Evolutionary conservation across 257 asterid species (phyloP), one percentile per base, ranked within the genome.

Genomic region (Nicotiana benthamiana): DNA sequence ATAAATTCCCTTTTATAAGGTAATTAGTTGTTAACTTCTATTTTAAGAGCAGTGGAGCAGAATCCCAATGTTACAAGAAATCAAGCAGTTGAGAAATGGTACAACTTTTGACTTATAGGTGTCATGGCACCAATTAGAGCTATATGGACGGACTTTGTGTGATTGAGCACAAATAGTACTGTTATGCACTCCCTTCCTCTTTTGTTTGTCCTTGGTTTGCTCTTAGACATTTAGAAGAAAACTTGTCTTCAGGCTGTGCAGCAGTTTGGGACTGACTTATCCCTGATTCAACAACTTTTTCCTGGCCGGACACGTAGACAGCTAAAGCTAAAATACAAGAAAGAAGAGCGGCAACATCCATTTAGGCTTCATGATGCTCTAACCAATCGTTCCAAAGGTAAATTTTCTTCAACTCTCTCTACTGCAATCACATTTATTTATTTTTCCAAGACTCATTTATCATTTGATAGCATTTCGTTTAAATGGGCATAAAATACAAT

Each of bases 241-340:
- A 60, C 60, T 6, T 40, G 59, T 66, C 43, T 80, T 75, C 75
- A 94, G 98, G 98, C 89, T 32, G 78, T 93, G 51, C 89, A 84
- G 87, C 97, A 91, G 86, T 92, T 93, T 89, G 98, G 98, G 82
- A 87, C 97, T 16, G 97, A 95, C 84, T 86, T 93, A 81, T 90
- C 98, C 32, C 87, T 95, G 97, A 92, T 94, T 86, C 92, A 89
- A 68, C 95, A 91, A 77, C 98, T 92, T 75, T 93, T 95, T 86
- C 97, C 97, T 75, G 97, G 83, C 18, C 92, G 91, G 75, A 88
- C 91, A 48, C 93, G 94, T 32, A 82, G 87, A 18, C 97, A 95
- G 74, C 64, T 93, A 65, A 92, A 89, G 87, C 83, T 87, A 80
- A 95, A 95, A 82, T 93, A 88, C 87, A 95, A 92, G 84, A 92